Percentiles rank a stretch among this genome's conserved stretches.
These are phyloP conservation scores for Paragyromitra xinjiangensis DNA, from an alignment of 495 filamentous ascomycete species.

Conservation along the genomic window DNA sequence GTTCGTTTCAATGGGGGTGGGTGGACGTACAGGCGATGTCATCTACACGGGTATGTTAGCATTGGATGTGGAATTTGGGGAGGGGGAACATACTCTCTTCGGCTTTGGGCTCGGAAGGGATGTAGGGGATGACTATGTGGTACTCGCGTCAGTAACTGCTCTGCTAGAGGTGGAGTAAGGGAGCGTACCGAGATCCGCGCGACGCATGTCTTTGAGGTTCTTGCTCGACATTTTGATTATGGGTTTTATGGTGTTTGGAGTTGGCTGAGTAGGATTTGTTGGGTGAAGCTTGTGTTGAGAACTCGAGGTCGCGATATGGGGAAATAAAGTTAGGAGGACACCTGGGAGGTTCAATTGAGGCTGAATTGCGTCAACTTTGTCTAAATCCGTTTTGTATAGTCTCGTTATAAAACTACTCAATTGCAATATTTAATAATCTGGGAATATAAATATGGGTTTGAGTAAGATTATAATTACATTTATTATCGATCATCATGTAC, in stretches of 20 bases:
- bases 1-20: not conserved
- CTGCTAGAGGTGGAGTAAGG: not conserved
- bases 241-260: not conserved
- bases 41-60: constrained; percentile 22
- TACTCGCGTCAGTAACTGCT: constrained; percentile 15
- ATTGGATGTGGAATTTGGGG: not conserved
- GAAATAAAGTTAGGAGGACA: constrained; percentile 34
- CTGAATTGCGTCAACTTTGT: not conserved
- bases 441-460: not conserved
- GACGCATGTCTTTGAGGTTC: constrained; percentile 57
- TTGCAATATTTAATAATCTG: not conserved
- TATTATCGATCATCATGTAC: not conserved
- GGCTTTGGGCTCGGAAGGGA: constrained; percentile 42
- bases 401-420: not conserved
- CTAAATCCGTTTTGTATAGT: not conserved
- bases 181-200: constrained; percentile 52
- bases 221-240: constrained; percentile 37
- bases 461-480: not conserved
- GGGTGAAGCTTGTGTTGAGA: constrained; percentile 17
- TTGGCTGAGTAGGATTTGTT: not conserved
- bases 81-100: constrained; percentile 48
- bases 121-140: constrained; percentile 54
- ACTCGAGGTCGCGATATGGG: constrained; percentile 11
- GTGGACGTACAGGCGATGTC: constrained; percentile 48
- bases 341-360: constrained; percentile 32